A percentile compares a stretch with the other conserved stretches of the same genome.
phyloP scores from a whole-genome alignment of 345 rosid species.

The Pistacia integerrima region DNA sequence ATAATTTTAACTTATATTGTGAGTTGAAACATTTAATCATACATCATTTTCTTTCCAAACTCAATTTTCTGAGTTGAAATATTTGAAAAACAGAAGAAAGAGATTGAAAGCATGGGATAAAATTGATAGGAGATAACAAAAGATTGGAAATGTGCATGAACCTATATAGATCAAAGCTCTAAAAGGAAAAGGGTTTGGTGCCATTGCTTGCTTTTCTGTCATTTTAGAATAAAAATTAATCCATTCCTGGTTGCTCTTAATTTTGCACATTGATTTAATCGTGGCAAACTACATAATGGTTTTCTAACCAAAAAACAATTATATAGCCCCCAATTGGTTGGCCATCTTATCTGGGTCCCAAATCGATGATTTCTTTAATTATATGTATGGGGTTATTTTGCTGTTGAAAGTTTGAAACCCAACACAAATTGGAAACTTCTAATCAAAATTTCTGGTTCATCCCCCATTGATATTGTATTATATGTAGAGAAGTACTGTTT shows the following conservation, averaged over 20 bases:
- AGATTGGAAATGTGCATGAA: conserved; percentile 26
- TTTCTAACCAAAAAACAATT: neutral
- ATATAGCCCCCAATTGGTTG: neutral
- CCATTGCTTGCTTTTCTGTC: too few species aligned
- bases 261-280: conserved; percentile 11
- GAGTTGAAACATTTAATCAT: too few species aligned
- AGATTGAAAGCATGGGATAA: neutral
- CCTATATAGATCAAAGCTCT: neutral
- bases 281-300: neutral
- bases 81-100: neutral
- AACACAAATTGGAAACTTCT: too few species aligned
- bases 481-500: too few species aligned
- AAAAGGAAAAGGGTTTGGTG: too few species aligned
- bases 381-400: too few species aligned
- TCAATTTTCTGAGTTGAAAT: neutral
- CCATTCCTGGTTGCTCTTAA: neutral
- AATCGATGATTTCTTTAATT: too few species aligned
- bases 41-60: neutral
- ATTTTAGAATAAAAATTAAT: neutral
- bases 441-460: too few species aligned
- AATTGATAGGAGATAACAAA: too few species aligned
- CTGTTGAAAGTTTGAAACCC: too few species aligned
- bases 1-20: too few species aligned
- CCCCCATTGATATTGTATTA: too few species aligned
- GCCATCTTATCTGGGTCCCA: neutral